A percentile compares a stretch with the other conserved stretches of the same genome.
phyloP scores from a whole-genome alignment of 2,329 filamentous ascomycete genomes.

The Exophiala spinifera region DNA sequence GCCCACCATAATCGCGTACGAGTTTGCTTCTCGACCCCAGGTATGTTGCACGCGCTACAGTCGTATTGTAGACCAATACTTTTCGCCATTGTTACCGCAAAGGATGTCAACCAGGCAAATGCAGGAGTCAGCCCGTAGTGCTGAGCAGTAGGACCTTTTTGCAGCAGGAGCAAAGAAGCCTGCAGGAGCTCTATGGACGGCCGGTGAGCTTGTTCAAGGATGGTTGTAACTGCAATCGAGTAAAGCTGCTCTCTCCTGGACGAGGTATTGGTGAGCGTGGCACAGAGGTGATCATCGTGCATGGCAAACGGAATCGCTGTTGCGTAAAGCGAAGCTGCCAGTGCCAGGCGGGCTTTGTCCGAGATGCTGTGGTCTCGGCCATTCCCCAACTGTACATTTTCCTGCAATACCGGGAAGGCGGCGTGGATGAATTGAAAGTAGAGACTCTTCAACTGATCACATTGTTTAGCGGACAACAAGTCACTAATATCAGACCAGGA shows the following conservation, averaged over 20 bases:
- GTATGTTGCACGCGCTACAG: slow-evolving; percentile 42
- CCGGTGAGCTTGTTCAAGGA: slow-evolving; percentile 12
- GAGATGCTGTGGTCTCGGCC: slow-evolving; percentile 64
- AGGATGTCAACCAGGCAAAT: slow-evolving; percentile 45
- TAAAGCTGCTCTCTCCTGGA: slow-evolving; percentile 16
- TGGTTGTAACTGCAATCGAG: slow-evolving; percentile 9
- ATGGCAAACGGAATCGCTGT: slow-evolving; percentile 83
- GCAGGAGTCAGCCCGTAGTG: slow-evolving; percentile 45
- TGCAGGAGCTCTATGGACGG: slow-evolving; percentile 54
- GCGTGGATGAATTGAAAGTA: slow-evolving; percentile 80
- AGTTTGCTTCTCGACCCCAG: slow-evolving; percentile 38
- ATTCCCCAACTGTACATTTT: slow-evolving; percentile 72
- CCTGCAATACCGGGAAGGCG: slow-evolving; percentile 79
- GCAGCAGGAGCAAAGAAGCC: slow-evolving; percentile 51
- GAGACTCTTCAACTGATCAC: slow-evolving; percentile 38
- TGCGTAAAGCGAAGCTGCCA: slow-evolving; percentile 74
- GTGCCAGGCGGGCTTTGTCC: slow-evolving; percentile 64
- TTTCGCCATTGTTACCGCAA: slow-evolving; percentile 55
- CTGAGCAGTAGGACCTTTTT: slow-evolving; percentile 10
- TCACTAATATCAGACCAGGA: slow-evolving; percentile 5
- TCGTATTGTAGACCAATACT: slow-evolving; percentile 50
- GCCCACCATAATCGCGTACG: slow-evolving; percentile 50
- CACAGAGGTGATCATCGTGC: slow-evolving; percentile 31
- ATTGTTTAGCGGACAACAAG: slow-evolving; percentile 10
- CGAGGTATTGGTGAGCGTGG: slow-evolving; percentile 25